These are phyloP conservation scores for Leccinum subrobustum DNA, from an alignment of 1,284 basidiomycete genomes.

Conservation along the genomic window DNA sequence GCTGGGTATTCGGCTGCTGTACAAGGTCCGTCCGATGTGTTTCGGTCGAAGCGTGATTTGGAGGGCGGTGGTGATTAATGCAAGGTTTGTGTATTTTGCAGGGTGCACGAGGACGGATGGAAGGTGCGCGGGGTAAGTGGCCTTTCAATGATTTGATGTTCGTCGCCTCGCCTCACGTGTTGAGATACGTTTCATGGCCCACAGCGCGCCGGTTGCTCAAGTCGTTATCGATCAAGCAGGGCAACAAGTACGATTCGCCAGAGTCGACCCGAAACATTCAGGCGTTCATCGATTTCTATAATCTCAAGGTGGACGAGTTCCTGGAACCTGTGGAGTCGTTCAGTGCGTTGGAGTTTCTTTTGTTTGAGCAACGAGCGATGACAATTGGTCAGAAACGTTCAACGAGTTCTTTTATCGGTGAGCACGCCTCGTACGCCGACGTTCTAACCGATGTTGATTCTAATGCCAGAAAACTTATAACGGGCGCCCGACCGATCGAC, in stretches of 20 bases:
- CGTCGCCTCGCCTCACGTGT: neutral
- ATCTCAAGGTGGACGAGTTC: conserved; percentile 81
- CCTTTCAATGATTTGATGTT: neutral
- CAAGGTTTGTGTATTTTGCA: conserved; percentile 20
- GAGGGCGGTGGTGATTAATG: conserved; percentile 2
- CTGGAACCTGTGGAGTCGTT: conserved; percentile 82
- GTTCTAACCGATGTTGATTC: conserved; percentile 34
- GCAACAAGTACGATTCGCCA: conserved; percentile 87
- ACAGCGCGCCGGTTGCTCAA: conserved; percentile 67
- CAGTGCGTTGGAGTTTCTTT: conserved; percentile 46
- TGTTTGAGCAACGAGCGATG: neutral
- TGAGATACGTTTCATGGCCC: conserved; percentile 44
- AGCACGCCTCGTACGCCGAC: neutral
- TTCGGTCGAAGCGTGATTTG: neutral
- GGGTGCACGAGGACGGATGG: conserved; percentile 89
- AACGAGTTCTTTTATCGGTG: conserved; percentile 86
- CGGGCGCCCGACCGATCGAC: conserved; percentile 77
- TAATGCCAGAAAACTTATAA: conserved; percentile 75
- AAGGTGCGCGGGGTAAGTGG: conserved; percentile 85
- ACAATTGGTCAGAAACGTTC: conserved; percentile 65
- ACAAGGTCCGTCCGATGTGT: conserved; percentile 57
- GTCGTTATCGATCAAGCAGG: conserved; percentile 93
- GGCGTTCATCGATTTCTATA: conserved; percentile 89
- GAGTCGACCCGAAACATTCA: conserved; percentile 84
- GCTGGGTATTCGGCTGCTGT: conserved; percentile 87